Conservation (phyloP, 805 yeast genomes). For the Metschnikowia lochheadii region DNA sequence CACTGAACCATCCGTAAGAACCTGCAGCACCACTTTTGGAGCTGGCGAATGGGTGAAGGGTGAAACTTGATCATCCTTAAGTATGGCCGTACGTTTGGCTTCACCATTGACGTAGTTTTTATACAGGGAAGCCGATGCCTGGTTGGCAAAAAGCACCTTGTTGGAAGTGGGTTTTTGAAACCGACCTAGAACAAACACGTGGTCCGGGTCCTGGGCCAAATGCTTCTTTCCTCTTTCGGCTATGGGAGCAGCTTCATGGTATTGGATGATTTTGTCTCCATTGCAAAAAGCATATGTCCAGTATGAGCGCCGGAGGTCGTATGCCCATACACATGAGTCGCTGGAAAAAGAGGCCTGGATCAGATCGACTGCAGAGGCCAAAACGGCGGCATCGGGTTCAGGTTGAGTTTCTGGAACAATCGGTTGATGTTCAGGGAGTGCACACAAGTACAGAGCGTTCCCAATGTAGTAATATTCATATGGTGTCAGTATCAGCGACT, state of each 20-base stretch:
- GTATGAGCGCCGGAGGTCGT: slow-evolving; percentile 35
- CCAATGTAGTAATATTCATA: neutral
- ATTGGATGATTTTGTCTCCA: slow-evolving; percentile 47
- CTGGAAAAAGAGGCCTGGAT: slow-evolving; percentile 10
- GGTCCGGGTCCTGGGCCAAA: slow-evolving; percentile 24
- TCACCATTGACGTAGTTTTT: slow-evolving; percentile 22
- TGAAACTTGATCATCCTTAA: slow-evolving; percentile 15
- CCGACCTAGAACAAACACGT: slow-evolving; percentile 35
- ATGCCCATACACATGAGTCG: slow-evolving; percentile 14
- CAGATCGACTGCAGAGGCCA: slow-evolving; percentile 9
- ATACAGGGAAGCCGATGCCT: slow-evolving; percentile 18
- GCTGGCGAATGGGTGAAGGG: slow-evolving; percentile 17
- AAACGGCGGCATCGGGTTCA: slow-evolving; percentile 8
- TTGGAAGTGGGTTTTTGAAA: slow-evolving; percentile 17
- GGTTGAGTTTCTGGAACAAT: neutral
- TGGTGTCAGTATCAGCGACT: neutral
- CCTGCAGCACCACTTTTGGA: slow-evolving; percentile 36
- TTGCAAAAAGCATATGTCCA: slow-evolving; percentile 54
- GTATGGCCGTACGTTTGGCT: slow-evolving; percentile 20
- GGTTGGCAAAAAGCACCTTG: slow-evolving; percentile 14
- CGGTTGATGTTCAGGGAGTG: slow-evolving; percentile 1
- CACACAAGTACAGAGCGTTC: slow-evolving; percentile 13
- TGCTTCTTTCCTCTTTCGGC: slow-evolving; percentile 26
- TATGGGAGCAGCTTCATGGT: slow-evolving; percentile 31
- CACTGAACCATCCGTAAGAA: slow-evolving; percentile 42